Evolutionary conservation across 495 filamentous ascomycete genomes (phyloP).

Genomic region (Penicillium mononematosum): DNA sequence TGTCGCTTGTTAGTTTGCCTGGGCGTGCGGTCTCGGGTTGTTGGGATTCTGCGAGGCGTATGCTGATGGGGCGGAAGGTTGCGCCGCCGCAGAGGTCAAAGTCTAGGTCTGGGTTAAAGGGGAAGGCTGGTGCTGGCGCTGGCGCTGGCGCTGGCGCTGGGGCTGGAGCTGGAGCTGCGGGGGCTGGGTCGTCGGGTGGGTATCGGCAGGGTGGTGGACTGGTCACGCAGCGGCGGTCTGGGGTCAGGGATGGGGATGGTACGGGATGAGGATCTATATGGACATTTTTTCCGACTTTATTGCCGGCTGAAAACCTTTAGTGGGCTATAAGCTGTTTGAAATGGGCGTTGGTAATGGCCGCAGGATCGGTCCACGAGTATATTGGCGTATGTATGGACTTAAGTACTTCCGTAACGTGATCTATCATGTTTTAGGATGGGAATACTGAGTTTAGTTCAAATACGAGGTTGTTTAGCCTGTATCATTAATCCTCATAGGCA

Average conservation of each 20-base stretch:
- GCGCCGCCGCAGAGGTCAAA: conserved; percentile 7
- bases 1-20: conserved; percentile 30
- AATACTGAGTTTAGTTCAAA: neutral
- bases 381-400: neutral
- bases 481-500: neutral
- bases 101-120: conserved; percentile 14
- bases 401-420: neutral
- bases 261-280: neutral
- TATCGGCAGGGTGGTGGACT: conserved; percentile 3
- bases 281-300: neutral
- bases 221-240: neutral
- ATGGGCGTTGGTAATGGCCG: neutral
- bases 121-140: neutral
- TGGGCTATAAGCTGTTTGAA: neutral
- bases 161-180: neutral
- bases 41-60: conserved; percentile 15
- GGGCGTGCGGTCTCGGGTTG: conserved; percentile 22
- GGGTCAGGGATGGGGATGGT: neutral
- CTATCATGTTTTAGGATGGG: neutral
- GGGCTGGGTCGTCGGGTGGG: neutral
- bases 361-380: neutral
- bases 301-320: neutral
- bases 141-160: too few relatives aligned
- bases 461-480: neutral
- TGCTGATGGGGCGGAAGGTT: conserved; percentile 6